A percentile compares a stretch with the other conserved stretches of the same genome.
Conservation (phyloP, 305 asterid genomes). For the Plantago rigida region DNA sequence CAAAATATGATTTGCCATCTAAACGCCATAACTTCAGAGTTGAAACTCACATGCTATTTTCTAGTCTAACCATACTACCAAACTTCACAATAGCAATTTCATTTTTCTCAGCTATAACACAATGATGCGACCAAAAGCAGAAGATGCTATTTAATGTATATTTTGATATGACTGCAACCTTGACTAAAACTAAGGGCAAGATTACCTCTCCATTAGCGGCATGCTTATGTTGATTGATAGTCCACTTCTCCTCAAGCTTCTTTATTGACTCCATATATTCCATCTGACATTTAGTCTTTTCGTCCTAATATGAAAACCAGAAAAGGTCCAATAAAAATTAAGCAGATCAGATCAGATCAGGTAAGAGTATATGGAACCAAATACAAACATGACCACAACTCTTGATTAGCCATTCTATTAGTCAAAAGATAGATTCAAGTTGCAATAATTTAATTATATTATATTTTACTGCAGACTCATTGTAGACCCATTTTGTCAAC, state of each 20-base stretch:
- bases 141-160: no score
- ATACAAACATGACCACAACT: no score
- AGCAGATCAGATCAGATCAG: background rate
- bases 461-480: no score
- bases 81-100: no score
- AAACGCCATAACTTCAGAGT: no score
- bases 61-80: no score
- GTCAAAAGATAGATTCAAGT: background rate
- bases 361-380: slow-evolving; percentile 6
- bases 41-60: no score
- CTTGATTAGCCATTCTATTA: background rate
- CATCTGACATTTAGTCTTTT: slow-evolving; percentile 51
- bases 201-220: slow-evolving; percentile 65
- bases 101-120: no score
- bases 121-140: no score
- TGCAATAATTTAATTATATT: background rate
- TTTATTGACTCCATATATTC: slow-evolving; percentile 46
- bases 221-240: slow-evolving; percentile 39
- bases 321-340: slow-evolving; percentile 7
- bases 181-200: slow-evolving; percentile 19
- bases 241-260: slow-evolving; percentile 59
- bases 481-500: no score
- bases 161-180: background rate
- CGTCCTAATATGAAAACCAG: slow-evolving; percentile 36
- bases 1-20: no score